These are phyloP conservation scores for Hanseniaspora mollemarum DNA, from an alignment of 805 yeast species.

Conservation along the genomic window DNA sequence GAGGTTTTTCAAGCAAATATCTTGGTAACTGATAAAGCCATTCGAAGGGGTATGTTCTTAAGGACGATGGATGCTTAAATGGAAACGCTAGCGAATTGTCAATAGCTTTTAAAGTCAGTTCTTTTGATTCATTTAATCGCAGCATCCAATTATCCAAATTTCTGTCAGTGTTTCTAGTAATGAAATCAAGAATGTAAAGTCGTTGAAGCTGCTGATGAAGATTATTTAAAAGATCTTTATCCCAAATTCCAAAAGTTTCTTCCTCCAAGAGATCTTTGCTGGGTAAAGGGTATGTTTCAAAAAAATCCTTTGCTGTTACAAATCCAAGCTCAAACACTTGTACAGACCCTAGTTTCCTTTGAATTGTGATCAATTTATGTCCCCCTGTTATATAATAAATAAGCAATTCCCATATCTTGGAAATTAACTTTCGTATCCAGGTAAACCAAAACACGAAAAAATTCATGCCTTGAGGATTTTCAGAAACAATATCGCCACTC, in stretches of 20 bases:
- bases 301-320: conserved; percentile 49
- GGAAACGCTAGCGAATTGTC: conserved; percentile 68
- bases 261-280: conserved; percentile 22
- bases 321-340: conserved; percentile 53
- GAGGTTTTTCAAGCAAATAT: conserved; percentile 55
- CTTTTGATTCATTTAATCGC: conserved; percentile 35
- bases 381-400: conserved; percentile 1
- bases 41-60: conserved; percentile 70
- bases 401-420: neutral
- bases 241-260: conserved; percentile 15
- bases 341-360: conserved; percentile 50
- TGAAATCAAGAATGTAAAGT: conserved; percentile 56
- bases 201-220: conserved; percentile 56
- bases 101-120: conserved; percentile 52
- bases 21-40: conserved; percentile 58
- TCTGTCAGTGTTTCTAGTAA: conserved; percentile 65
- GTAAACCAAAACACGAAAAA: neutral
- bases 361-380: conserved; percentile 11
- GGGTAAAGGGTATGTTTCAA: conserved; percentile 47
- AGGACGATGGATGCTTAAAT: conserved; percentile 74
- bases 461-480: neutral
- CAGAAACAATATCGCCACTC: neutral
- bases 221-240: conserved; percentile 32
- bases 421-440: neutral
- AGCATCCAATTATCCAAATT: conserved; percentile 75